These are phyloP conservation scores for Petunia secreta DNA, from an alignment of 257 asterid genomes.

Conservation along the genomic window DNA sequence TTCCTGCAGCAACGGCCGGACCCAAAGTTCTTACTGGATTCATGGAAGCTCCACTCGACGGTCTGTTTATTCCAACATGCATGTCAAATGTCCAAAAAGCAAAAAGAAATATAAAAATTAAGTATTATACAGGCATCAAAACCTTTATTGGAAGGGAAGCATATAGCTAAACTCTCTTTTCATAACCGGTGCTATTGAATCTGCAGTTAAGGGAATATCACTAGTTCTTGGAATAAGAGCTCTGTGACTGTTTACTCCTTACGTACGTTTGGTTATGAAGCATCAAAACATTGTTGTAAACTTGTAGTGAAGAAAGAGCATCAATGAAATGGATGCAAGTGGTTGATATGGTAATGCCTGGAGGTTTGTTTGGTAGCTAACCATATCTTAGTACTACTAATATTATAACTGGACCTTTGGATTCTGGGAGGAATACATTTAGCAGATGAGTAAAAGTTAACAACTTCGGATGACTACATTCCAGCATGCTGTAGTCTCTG, in stretches of 20 bases:
- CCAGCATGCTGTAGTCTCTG: too few relatives aligned
- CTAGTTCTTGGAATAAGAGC: background rate
- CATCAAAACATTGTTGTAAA: background rate
- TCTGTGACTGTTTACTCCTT: background rate
- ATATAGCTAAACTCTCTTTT: too few relatives aligned
- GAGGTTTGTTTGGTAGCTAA: background rate
- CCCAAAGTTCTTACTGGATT: conserved; percentile 89
- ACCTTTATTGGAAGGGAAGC: too few relatives aligned
- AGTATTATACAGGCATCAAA: too few relatives aligned
- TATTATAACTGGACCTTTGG: too few relatives aligned
- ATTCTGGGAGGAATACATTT: background rate
- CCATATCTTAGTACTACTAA: background rate
- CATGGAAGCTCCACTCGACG: conserved; percentile 90
- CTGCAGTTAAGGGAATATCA: background rate
- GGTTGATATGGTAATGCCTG: background rate
- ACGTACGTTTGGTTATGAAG: background rate
- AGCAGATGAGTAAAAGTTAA: background rate
- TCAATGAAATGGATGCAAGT: background rate
- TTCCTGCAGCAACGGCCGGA: conserved; percentile 90
- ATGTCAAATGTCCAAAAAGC: background rate
- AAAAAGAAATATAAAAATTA: background rate
- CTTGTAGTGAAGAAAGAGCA: background rate
- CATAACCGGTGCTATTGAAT: too few relatives aligned
- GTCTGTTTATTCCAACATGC: conserved; percentile 41
- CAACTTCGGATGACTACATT: too few relatives aligned